Evolutionary conservation across 805 yeast genomes (phyloP), one percentile per base, ranked within the genome.

Genomic region (Kodamaea neixiangensis): DNA sequence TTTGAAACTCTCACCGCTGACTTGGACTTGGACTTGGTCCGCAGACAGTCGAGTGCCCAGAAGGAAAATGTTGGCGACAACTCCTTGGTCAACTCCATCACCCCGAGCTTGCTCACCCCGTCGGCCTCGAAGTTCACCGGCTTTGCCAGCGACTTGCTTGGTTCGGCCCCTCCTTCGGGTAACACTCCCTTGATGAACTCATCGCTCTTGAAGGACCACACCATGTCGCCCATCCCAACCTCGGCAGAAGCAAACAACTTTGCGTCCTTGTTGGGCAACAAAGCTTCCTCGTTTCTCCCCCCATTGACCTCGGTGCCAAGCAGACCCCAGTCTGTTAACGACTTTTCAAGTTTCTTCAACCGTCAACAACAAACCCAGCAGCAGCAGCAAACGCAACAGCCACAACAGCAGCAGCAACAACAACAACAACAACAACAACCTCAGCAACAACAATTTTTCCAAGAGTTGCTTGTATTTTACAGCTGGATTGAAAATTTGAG

Each of bases 401-500:
- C 7, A 7, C 61, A 48, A 40, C 65, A 54, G 48, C 63, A 59
- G n/a, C 64, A 56, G 25, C 38, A 34, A n/a, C 53, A 47, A 35
- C 54, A 40, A 37, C 49, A 15, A 11, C 38, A 25, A 6, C 22
- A 21, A 2, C 44, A 40, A 46, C 59, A 53, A 47, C 52, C 54
- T 17, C 51, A 56, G 48, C 44, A 50, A 55, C 15, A 54, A 54
- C 72, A 73, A 51, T 79, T 79, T 59, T 77, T 75, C 56, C 77
- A 69, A 60, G 86, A 82, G 57, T 71, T 82, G 59, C 69, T 75
- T 49, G 75, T 74, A 54, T 69, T 79, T 55, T 72, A 79, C 54
- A 70, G 68, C 53, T 81, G 85, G 85, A 68, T 80, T 53, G 74
- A 74, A 47, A 71, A 69, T 55, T 69, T 83, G 62, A 72, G 69